These are phyloP conservation scores for Leishmania major DNA, from an alignment of 208 protist genomes.

Conservation along the genomic window DNA sequence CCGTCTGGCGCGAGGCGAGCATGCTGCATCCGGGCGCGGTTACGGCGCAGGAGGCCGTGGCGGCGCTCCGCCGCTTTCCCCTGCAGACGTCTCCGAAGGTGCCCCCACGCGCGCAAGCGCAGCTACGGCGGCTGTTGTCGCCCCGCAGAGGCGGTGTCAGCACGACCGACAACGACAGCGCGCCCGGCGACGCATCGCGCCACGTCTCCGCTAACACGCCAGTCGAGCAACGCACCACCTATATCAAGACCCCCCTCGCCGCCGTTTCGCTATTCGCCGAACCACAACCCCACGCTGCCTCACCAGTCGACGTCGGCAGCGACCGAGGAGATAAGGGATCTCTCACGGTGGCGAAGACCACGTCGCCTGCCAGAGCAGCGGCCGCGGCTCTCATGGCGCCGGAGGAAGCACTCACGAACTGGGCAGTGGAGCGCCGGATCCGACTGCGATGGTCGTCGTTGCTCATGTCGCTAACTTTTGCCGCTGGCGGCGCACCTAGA, in stretches of 20 bases:
- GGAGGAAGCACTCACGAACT: constrained; percentile 3
- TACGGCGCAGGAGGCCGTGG: constrained; percentile 5
- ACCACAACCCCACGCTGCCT: not conserved
- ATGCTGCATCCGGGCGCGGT: not conserved
- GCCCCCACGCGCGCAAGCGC: not conserved
- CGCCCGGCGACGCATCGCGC: not conserved
- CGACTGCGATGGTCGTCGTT: constrained; percentile 30
- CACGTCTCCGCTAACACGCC: constrained; percentile 8
- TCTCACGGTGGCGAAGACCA: not conserved
- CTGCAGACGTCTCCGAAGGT: not conserved
- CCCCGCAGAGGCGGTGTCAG: not conserved
- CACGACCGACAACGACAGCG: not conserved
- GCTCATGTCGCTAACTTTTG: constrained; percentile 12
- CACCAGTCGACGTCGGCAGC: not conserved
- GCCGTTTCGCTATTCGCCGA: not conserved
- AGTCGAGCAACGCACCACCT: constrained; percentile 30
- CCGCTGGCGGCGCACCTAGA: not conserved
- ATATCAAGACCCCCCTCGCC: constrained; percentile 14
- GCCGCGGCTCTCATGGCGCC: not conserved
- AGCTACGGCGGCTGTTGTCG: not conserved
- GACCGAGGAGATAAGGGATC: not conserved
- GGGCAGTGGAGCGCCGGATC: constrained; percentile 27
- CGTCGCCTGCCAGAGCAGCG: not conserved
- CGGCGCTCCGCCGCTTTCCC: constrained; percentile 2
- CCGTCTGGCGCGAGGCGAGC: not conserved